Evolutionary conservation across 192 early-diverging fungal genomes (phyloP).

Genomic region (Coemansia reversa): DNA sequence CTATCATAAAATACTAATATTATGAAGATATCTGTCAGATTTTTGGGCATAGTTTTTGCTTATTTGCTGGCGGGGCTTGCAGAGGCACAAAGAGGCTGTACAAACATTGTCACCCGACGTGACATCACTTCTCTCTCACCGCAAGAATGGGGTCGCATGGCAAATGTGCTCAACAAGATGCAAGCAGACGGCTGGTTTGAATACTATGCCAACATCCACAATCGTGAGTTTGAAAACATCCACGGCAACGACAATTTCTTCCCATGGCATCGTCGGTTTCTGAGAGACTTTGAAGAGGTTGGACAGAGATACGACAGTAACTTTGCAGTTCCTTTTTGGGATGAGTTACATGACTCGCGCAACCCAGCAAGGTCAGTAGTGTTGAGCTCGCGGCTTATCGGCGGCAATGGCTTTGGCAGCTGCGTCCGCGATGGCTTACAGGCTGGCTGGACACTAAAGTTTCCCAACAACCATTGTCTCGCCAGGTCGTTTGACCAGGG

Average conservation of each 20-base stretch:
- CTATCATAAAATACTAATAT: neutral
- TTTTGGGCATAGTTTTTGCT: conserved; percentile 12
- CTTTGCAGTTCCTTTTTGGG: conserved; percentile 62
- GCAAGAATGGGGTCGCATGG: conserved; percentile 40
- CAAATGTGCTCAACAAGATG: conserved; percentile 39
- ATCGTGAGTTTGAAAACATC: conserved; percentile 47
- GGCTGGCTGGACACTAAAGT: conserved; percentile 35
- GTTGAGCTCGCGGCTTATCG: conserved; percentile 29
- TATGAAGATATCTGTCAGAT: conserved; percentile 1
- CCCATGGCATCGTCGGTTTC: conserved; percentile 58
- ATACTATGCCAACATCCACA: conserved; percentile 46
- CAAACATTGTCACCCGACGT: conserved; percentile 21
- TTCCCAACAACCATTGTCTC: conserved; percentile 49
- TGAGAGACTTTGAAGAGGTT: conserved; percentile 55
- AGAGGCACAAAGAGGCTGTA: conserved; percentile 39
- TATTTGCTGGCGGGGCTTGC: conserved; percentile 20
- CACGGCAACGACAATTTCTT: conserved; percentile 57
- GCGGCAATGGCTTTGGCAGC: conserved; percentile 46
- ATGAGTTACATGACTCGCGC: conserved; percentile 58
- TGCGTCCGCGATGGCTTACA: conserved; percentile 49
- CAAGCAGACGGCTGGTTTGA: conserved; percentile 47
- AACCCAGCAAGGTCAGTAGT: conserved; percentile 46
- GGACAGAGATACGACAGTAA: conserved; percentile 49
- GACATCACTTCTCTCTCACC: conserved; percentile 43
- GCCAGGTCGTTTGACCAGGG: conserved; percentile 33